phyloP scores from a whole-genome alignment of 139 green algal genomes.

The Coccomyxa sp. region DNA sequence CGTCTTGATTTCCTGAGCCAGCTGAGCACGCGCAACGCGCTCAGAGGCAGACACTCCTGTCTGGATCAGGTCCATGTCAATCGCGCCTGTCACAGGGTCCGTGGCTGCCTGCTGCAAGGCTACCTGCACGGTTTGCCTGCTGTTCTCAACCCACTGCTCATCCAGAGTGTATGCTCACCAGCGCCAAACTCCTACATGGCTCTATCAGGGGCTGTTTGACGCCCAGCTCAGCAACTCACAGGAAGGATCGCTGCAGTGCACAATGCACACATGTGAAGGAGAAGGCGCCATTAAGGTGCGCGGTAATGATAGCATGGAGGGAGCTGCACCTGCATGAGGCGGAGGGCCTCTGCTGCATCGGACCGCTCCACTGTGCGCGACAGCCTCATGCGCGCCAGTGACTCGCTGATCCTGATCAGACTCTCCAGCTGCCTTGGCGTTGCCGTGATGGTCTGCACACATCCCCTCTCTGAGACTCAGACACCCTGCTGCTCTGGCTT shows the following conservation, averaged over 20 bases:
- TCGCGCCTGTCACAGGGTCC: constrained; percentile 68
- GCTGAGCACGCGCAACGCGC: constrained; percentile 26
- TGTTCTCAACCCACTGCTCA: too few species aligned
- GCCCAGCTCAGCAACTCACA: too few species aligned
- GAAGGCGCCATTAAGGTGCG: too few species aligned
- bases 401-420: constrained; percentile 80
- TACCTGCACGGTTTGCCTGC: constrained; percentile 36
- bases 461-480: neutral
- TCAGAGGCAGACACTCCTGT: constrained; percentile 39
- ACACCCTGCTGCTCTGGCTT: too few species aligned
- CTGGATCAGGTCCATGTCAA: constrained; percentile 69
- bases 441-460: constrained; percentile 67
- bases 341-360: constrained; percentile 64
- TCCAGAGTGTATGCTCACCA: too few species aligned
- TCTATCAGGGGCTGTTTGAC: too few species aligned
- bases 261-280: too few species aligned
- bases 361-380: constrained; percentile 32
- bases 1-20: constrained; percentile 24
- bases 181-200: too few species aligned
- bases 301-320: neutral
- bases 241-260: too few species aligned
- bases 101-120: constrained; percentile 74
- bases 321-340: constrained; percentile 37
- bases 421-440: constrained; percentile 93
- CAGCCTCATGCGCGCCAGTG: constrained; percentile 78